Conservation (phyloP, 495 filamentous ascomycete species). For the Neurospora sp. region DNA sequence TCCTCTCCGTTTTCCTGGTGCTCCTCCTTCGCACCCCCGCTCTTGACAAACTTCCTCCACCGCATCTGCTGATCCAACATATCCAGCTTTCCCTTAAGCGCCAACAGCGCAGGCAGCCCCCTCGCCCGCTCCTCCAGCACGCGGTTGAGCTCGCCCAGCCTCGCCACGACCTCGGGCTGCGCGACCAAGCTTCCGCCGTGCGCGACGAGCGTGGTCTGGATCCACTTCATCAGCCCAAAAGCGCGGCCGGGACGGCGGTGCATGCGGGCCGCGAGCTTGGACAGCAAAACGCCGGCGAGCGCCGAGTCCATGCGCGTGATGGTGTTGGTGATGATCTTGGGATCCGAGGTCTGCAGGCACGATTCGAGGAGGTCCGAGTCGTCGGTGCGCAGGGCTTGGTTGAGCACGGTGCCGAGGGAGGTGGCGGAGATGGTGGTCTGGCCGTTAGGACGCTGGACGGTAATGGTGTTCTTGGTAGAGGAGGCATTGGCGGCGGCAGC, state of each 20-base stretch:
- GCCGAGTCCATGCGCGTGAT: slow-evolving; percentile 82
- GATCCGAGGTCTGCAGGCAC: slow-evolving; percentile 71
- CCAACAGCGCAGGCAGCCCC: slow-evolving; percentile 68
- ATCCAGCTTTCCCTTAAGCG: slow-evolving; percentile 89
- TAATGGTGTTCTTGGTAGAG: slow-evolving; percentile 7
- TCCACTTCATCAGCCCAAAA: slow-evolving; percentile 86
- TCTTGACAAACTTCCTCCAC: slow-evolving; percentile 55
- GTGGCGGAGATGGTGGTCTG: slow-evolving; percentile 53
- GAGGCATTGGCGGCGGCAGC: slow-evolving; percentile 10
- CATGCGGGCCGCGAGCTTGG: slow-evolving; percentile 77
- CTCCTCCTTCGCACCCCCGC: slow-evolving; percentile 19
- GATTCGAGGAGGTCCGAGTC: slow-evolving; percentile 81
- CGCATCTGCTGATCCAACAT: slow-evolving; percentile 82
- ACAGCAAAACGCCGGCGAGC: slow-evolving; percentile 65
- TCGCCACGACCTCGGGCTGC: slow-evolving; percentile 66
- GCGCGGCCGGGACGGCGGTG: slow-evolving; percentile 81
- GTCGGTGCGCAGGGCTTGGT: slow-evolving; percentile 86
- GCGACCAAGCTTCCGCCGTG: slow-evolving; percentile 87
- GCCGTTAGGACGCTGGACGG: slow-evolving; percentile 32
- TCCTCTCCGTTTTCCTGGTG: slow-evolving; percentile 40
- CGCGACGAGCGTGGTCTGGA: slow-evolving; percentile 89
- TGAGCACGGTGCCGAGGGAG: slow-evolving; percentile 79
- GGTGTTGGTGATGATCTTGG: slow-evolving; percentile 68
- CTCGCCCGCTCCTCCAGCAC: slow-evolving; percentile 79
- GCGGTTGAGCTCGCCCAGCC: slow-evolving; percentile 64